Evolutionary conservation across 192 early-diverging fungal species (phyloP).

Genomic region (Linnemannia elongata): DNA sequence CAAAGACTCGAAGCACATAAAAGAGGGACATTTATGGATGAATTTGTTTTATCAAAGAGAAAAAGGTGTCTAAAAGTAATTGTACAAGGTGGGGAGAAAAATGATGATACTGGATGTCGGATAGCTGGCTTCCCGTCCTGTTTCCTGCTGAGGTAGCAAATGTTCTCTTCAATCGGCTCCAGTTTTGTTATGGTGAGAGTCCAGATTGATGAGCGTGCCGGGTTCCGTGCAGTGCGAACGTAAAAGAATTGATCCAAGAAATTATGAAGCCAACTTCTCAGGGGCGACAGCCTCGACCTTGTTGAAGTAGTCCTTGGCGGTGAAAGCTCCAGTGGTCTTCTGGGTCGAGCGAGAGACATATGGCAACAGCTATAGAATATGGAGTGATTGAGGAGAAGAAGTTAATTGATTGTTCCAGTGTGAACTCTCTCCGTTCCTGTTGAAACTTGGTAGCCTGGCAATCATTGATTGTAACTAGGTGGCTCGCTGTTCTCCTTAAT

Average conservation of each 20-base stretch:
- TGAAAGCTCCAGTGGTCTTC: constrained; percentile 61
- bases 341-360: constrained; percentile 59
- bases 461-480: too few relatives aligned
- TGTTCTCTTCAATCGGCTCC: not conserved
- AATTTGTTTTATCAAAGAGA: not conserved
- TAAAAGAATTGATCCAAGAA: not conserved
- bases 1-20: not conserved
- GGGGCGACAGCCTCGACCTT: constrained; percentile 25
- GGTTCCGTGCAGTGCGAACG: not conserved
- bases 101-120: not conserved
- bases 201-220: too few relatives aligned
- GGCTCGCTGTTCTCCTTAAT: not conserved
- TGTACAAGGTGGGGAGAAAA: not conserved
- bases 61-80: not conserved
- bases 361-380: constrained; percentile 39
- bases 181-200: not conserved
- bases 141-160: not conserved
- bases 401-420: not conserved
- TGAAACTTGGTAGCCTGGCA: too few relatives aligned
- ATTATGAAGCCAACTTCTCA: constrained; percentile 48
- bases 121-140: not conserved
- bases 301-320: constrained; percentile 56
- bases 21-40: not conserved
- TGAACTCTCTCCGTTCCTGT: not conserved
- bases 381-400: not conserved